Conservation (phyloP, 495 filamentous ascomycete genomes). For the Podospora pseudoanserina region DNA sequence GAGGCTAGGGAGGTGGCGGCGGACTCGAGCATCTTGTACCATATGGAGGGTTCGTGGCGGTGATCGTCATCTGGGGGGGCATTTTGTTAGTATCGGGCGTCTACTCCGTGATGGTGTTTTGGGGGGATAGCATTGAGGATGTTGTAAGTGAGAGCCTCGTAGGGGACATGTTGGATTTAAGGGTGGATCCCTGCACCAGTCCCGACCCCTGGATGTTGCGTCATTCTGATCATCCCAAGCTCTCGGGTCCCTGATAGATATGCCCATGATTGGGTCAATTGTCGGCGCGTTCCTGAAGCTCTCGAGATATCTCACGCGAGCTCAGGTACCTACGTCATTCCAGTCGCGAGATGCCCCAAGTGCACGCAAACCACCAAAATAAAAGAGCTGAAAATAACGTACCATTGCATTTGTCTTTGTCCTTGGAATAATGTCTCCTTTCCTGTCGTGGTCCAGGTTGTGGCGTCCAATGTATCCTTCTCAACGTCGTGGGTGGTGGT, state of each 20-base stretch:
- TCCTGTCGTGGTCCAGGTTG: not conserved
- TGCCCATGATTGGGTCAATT: not conserved
- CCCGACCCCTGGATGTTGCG: not conserved
- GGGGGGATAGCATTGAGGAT: no score
- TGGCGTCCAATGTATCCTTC: not conserved
- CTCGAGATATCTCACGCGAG: no score
- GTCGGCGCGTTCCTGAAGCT: no score
- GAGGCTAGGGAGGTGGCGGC: conserved; percentile 86
- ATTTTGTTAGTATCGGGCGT: not conserved
- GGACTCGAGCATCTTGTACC: conserved; percentile 76
- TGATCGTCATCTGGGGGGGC: not conserved
- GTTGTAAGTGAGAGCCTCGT: not conserved
- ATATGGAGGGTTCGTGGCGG: conserved; percentile 29
- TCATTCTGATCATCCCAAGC: not conserved
- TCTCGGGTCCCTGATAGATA: not conserved
- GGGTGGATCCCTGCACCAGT: not conserved
- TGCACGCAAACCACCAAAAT: not conserved
- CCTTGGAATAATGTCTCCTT: not conserved
- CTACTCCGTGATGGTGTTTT: no score
- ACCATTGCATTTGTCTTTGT: not conserved
- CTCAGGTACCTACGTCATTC: not conserved
- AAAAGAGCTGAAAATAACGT: not conserved
- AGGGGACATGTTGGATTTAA: not conserved
- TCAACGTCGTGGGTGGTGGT: not conserved
- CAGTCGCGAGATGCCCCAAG: not conserved